Percentiles rank a stretch among this genome's conserved stretches.
Conservation (phyloP, 495 filamentous ascomycete species). For the Sporormia fimetaria region DNA sequence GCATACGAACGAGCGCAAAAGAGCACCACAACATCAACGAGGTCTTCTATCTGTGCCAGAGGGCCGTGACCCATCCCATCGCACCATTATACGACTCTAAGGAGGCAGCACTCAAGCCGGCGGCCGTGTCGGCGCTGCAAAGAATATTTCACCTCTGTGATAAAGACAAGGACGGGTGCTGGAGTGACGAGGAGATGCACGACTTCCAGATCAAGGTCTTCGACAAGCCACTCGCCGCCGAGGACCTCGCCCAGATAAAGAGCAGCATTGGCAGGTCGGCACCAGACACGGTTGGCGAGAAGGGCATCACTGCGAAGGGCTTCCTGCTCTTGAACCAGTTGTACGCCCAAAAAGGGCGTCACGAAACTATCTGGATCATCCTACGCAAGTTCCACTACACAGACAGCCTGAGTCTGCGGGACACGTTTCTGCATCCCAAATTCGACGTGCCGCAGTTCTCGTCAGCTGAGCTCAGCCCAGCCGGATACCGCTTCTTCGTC, state of each 20-base stretch:
- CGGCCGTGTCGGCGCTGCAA: slow-evolving; percentile 71
- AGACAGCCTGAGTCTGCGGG: slow-evolving; percentile 79
- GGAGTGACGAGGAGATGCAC: slow-evolving; percentile 81
- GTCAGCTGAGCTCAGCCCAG: slow-evolving; percentile 86
- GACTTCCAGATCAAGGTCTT: slow-evolving; percentile 89
- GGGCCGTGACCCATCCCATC: slow-evolving; percentile 96
- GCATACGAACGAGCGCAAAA: slow-evolving; percentile 86
- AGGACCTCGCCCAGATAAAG: slow-evolving; percentile 84
- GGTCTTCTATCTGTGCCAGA: slow-evolving; percentile 93
- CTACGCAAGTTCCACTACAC: slow-evolving; percentile 94
- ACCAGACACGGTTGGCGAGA: slow-evolving; percentile 50
- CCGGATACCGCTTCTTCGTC: slow-evolving; percentile 94
- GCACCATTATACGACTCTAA: slow-evolving; percentile 94
- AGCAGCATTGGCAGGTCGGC: slow-evolving; percentile 58
- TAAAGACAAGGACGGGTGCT: slow-evolving; percentile 88
- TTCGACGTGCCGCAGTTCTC: slow-evolving; percentile 86
- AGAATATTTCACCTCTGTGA: slow-evolving; percentile 93
- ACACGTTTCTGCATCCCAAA: slow-evolving; percentile 82
- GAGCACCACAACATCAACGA: slow-evolving; percentile 95
- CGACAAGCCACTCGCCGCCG: slow-evolving; percentile 62
- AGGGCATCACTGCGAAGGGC: slow-evolving; percentile 66
- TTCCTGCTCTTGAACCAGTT: slow-evolving; percentile 88
- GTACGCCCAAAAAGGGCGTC: slow-evolving; percentile 93
- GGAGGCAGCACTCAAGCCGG: slow-evolving; percentile 73
- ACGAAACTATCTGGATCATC: slow-evolving; percentile 97